These are phyloP conservation scores for Fusarium verrucosum DNA, from an alignment of 2,329 filamentous ascomycete genomes.

Conservation along the genomic window DNA sequence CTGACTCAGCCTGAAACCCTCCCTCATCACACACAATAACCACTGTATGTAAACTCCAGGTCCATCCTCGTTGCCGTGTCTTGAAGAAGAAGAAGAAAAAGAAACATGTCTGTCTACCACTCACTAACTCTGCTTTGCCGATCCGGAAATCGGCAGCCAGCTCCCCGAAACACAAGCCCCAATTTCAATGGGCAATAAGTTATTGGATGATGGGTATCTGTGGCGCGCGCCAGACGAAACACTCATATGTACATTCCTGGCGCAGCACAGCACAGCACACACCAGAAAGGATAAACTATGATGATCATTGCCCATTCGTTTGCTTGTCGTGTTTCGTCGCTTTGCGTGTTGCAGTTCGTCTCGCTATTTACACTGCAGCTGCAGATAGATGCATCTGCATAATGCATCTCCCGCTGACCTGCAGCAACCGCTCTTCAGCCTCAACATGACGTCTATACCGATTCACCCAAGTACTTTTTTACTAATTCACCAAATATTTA, in stretches of 20 bases:
- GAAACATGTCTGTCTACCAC: not conserved
- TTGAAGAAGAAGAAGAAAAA: not conserved
- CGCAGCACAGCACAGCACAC: no score
- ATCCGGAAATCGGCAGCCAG: constrained; percentile 30
- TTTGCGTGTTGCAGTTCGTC: constrained; percentile 33
- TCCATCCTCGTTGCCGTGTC: not conserved
- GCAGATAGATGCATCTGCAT: constrained; percentile 32
- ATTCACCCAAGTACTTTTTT: not conserved
- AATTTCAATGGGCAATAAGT: not conserved
- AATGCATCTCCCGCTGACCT: constrained; percentile 38
- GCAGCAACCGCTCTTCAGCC: constrained; percentile 40
- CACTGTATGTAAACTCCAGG: no score
- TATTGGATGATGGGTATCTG: constrained; percentile 19
- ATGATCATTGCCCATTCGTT: constrained; percentile 16
- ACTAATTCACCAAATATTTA: not conserved
- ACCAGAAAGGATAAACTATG: constrained; percentile 10
- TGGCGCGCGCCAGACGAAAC: constrained; percentile 45
- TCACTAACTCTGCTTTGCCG: constrained; percentile 11
- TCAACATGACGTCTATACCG: constrained; percentile 33
- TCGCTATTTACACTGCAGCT: constrained; percentile 14
- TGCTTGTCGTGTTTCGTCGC: constrained; percentile 32
- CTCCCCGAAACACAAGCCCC: constrained; percentile 29
- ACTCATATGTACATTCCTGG: constrained; percentile 34
- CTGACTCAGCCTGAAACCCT: constrained; percentile 27
- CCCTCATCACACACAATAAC: constrained; percentile 6